Conservation (phyloP, 768 basidiomycete species). For the Mycena alexandri region DNA sequence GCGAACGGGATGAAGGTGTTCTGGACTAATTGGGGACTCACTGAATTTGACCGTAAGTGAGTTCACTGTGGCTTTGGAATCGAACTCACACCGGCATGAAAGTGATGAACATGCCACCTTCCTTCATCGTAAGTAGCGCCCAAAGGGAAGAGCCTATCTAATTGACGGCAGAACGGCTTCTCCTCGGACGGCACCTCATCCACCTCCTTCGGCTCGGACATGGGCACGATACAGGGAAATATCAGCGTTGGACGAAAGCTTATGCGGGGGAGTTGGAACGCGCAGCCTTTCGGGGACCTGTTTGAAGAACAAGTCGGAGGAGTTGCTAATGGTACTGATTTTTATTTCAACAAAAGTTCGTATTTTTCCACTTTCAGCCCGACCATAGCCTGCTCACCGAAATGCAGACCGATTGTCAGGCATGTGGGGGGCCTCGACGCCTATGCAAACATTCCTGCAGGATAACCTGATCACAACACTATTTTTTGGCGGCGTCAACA, state of each 20-base stretch:
- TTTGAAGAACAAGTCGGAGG: conserved; percentile 46
- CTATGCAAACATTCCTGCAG: conserved; percentile 50
- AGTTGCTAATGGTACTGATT: conserved; percentile 48
- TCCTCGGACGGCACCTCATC: conserved; percentile 46
- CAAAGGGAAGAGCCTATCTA: background rate
- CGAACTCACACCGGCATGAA: background rate
- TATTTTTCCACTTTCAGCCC: background rate
- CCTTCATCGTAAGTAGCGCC: conserved; percentile 39
- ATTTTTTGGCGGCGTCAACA: conserved; percentile 51
- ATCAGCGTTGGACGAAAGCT: conserved; percentile 47
- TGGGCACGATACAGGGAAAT: conserved; percentile 49
- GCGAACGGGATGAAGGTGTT: conserved; percentile 46
- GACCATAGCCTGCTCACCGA: background rate
- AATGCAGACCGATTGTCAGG: conserved; percentile 46
- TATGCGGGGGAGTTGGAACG: conserved; percentile 49
- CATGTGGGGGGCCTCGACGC: conserved; percentile 51
- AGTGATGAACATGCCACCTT: conserved; percentile 50
- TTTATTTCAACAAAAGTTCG: conserved; percentile 52
- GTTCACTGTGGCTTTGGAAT: background rate
- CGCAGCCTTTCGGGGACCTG: conserved; percentile 47
- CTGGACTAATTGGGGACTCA: conserved; percentile 52
- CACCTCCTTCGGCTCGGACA: conserved; percentile 49
- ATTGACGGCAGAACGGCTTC: conserved; percentile 40
- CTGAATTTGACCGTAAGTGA: conserved; percentile 47
- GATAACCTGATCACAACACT: conserved; percentile 50